A percentile compares a stretch with the other conserved stretches of the same genome.
Conservation (phyloP, 805 yeast genomes). For the Citeromyces matritensis region DNA sequence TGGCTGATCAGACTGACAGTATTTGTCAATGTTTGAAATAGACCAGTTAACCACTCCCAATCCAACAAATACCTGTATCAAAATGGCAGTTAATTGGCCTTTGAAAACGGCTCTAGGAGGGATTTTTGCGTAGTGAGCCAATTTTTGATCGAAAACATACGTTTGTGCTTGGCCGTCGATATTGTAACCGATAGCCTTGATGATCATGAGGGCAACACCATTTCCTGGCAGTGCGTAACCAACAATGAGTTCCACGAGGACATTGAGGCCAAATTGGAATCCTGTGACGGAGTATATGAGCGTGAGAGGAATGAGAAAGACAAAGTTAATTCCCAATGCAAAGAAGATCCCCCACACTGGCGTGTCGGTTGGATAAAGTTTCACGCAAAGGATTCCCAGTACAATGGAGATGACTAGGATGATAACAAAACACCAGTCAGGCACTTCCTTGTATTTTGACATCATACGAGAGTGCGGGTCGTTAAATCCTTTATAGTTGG, state of each 20-base stretch:
- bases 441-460: slow-evolving; percentile 49
- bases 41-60: slow-evolving; percentile 26
- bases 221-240: slow-evolving; percentile 53
- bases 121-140: slow-evolving; percentile 50
- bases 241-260: slow-evolving; percentile 45
- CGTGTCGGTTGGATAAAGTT: slow-evolving; percentile 30
- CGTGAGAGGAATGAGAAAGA: slow-evolving; percentile 47
- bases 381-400: slow-evolving; percentile 21
- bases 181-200: slow-evolving; percentile 44
- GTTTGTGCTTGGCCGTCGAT: slow-evolving; percentile 41
- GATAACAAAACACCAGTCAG: slow-evolving; percentile 53
- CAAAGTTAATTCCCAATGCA: slow-evolving; percentile 35
- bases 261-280: slow-evolving; percentile 41
- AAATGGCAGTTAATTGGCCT: slow-evolving; percentile 28
- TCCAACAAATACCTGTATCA: slow-evolving; percentile 26
- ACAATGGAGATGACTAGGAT: slow-evolving; percentile 29
- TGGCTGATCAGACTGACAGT: slow-evolving; percentile 26
- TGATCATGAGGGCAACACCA: slow-evolving; percentile 46
- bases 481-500: neutral
- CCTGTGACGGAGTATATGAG: slow-evolving; percentile 51
- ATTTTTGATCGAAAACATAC: slow-evolving; percentile 39
- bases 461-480: slow-evolving; percentile 29
- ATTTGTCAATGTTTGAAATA: slow-evolving; percentile 16
- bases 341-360: slow-evolving; percentile 52
- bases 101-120: slow-evolving; percentile 47